These are phyloP conservation scores for Saturnispora besseyi DNA, from an alignment of 805 yeast species.

Conservation along the genomic window DNA sequence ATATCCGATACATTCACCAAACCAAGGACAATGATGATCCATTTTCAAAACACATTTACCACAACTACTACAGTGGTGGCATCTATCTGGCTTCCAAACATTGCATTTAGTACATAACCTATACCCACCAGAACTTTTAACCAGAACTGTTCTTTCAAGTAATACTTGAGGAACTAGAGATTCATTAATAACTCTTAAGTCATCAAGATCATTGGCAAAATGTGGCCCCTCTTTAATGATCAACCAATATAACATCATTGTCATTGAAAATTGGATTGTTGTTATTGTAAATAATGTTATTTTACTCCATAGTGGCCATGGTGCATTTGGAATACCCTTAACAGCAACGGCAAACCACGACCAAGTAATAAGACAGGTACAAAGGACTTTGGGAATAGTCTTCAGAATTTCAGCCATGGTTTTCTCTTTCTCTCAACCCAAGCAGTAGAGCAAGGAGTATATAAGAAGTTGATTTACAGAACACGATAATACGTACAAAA, in stretches of 20 bases:
- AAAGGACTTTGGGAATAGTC: conserved; percentile 42
- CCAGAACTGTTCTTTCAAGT: conserved; percentile 33
- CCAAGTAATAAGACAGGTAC: conserved; percentile 38
- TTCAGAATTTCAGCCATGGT: conserved; percentile 12
- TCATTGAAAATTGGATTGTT: conserved; percentile 26
- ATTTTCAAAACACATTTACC: conserved; percentile 38
- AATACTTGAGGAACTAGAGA: conserved; percentile 35
- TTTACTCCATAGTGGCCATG: conserved; percentile 14
- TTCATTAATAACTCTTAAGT: conserved; percentile 7
- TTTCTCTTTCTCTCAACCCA: no score
- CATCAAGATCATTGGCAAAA: conserved; percentile 13
- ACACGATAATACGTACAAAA: no score
- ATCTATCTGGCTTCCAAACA: conserved; percentile 52
- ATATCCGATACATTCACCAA: conserved; percentile 79
- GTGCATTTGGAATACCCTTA: conserved; percentile 21
- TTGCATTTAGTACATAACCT: conserved; percentile 47
- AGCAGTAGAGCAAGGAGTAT: background rate
- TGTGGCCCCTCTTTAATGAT: conserved; percentile 44
- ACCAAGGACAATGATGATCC: conserved; percentile 84
- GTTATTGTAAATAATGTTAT: conserved; percentile 22
- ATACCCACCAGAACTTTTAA: conserved; percentile 52
- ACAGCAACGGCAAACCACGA: conserved; percentile 33
- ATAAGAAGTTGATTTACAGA: background rate
- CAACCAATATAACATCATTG: conserved; percentile 43
- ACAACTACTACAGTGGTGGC: conserved; percentile 49